Evolutionary conservation across 495 filamentous ascomycete genomes (phyloP).

Genomic region (Hapsidospora chrysogenum): DNA sequence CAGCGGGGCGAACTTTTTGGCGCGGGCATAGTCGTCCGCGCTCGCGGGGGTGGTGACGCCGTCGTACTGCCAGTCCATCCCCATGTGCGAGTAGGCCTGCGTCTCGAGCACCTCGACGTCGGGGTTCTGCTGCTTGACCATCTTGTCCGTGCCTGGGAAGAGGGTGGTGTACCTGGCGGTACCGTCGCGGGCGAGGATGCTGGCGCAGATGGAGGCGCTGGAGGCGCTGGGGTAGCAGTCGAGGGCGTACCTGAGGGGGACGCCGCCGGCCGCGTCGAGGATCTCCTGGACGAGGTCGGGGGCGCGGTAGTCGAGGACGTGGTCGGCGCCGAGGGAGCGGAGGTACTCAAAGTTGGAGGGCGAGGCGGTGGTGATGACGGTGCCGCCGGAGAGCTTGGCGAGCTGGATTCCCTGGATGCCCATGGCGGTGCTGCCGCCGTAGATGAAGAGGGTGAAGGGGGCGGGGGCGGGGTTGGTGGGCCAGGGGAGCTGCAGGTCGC

Average conservation of each 20-base stretch:
- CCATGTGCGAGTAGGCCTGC: constrained; percentile 14
- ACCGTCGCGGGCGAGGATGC: constrained; percentile 10
- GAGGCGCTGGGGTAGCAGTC: constrained; percentile 20
- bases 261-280: no score
- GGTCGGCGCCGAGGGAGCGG: constrained; percentile 21
- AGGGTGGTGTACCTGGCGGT: no score
- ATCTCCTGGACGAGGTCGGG: constrained; percentile 18
- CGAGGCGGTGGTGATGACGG: constrained; percentile 25
- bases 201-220: constrained; percentile 9
- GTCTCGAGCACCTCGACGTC: constrained; percentile 9
- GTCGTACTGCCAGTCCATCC: constrained; percentile 6
- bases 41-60: background rate
- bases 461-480: constrained; percentile 14
- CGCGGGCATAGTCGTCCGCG: constrained; percentile 11
- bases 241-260: no score
- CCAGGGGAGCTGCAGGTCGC: constrained; percentile 16
- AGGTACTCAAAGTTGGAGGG: constrained; percentile 24
- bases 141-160: constrained; percentile 4
- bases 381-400: constrained; percentile 26
- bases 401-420: constrained; percentile 30
- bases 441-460: constrained; percentile 23
- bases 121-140: constrained; percentile 12
- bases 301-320: constrained; percentile 28
- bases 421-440: constrained; percentile 32
- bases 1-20: constrained; percentile 10